A percentile compares a stretch with the other conserved stretches of the same genome.
phyloP scores from a whole-genome alignment of 768 basidiomycete genomes.

The Lactarius sp. region DNA sequence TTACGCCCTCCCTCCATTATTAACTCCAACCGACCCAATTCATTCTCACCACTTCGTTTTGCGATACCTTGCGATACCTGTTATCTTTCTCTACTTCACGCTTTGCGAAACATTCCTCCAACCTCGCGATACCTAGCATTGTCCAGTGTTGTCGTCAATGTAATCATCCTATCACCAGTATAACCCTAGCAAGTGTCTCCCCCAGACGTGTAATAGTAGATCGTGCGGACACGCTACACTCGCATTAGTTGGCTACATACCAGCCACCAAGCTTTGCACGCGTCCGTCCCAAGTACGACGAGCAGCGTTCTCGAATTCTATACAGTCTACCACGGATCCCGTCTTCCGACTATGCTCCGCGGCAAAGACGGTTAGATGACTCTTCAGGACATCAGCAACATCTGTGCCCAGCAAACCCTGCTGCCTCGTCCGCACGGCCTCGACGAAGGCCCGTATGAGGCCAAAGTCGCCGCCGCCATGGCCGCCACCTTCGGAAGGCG shows the following conservation, averaged over 20 bases:
- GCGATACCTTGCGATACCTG: constrained; percentile 24
- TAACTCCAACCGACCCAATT: background rate
- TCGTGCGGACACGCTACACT: background rate
- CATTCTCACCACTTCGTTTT: constrained; percentile 18
- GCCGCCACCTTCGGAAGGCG: constrained; percentile 56
- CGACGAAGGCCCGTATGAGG: constrained; percentile 67
- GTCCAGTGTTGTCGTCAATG: constrained; percentile 16
- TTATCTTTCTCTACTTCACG: constrained; percentile 3
- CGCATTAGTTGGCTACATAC: background rate
- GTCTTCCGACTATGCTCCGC: constrained; percentile 73
- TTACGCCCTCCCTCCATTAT: constrained; percentile 1
- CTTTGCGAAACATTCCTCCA: constrained; percentile 13
- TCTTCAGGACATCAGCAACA: constrained; percentile 63
- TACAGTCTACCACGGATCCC: constrained; percentile 65
- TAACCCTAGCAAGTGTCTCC: background rate
- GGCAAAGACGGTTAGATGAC: constrained; percentile 83
- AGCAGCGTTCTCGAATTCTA: constrained; percentile 54
- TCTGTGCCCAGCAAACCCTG: constrained; percentile 65
- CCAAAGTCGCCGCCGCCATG: constrained; percentile 85
- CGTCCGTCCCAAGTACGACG: constrained; percentile 33
- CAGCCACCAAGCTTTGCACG: background rate
- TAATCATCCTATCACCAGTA: constrained; percentile 1
- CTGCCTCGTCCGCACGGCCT: constrained; percentile 61
- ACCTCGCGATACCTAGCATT: constrained; percentile 19
- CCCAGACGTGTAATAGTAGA: background rate